Conservation (phyloP, 805 yeast genomes). For the Wickerhamiella cacticola region DNA sequence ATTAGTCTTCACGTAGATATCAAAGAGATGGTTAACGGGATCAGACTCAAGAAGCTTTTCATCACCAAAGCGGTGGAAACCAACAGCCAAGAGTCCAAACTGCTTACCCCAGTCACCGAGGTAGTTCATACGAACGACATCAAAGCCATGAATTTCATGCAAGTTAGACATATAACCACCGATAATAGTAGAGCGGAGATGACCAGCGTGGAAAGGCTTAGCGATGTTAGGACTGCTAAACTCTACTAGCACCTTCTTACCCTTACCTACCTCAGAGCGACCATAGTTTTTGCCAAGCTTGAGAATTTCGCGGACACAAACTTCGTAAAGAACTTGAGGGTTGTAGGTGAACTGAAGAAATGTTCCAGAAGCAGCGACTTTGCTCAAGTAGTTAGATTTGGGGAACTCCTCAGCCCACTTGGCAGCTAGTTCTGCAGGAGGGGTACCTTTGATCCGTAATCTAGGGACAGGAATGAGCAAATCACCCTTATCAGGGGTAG, state of each 20-base stretch:
- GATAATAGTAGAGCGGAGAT: slow-evolving; percentile 90
- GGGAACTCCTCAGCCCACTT: slow-evolving; percentile 76
- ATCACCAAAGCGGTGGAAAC: slow-evolving; percentile 73
- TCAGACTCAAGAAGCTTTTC: slow-evolving; percentile 58
- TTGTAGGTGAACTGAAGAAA: slow-evolving; percentile 82
- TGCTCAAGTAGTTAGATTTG: slow-evolving; percentile 51
- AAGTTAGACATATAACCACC: slow-evolving; percentile 90
- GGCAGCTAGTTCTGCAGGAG: slow-evolving; percentile 56
- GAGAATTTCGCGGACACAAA: slow-evolving; percentile 60
- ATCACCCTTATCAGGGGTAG: slow-evolving; percentile 82
- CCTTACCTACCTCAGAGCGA: slow-evolving; percentile 55
- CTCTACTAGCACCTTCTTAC: slow-evolving; percentile 66
- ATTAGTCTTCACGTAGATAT: slow-evolving; percentile 82
- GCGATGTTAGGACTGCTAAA: slow-evolving; percentile 98
- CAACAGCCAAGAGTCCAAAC: slow-evolving; percentile 90
- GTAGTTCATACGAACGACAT: slow-evolving; percentile 85
- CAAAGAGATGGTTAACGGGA: slow-evolving; percentile 90
- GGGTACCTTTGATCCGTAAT: slow-evolving; percentile 68
- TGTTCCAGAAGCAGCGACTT: slow-evolving; percentile 75
- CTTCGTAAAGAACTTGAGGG: slow-evolving; percentile 49
- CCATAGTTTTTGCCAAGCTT: slow-evolving; percentile 55
- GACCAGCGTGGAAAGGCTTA: slow-evolving; percentile 99
- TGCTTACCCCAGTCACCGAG: slow-evolving; percentile 99
- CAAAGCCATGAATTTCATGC: slow-evolving; percentile 84
- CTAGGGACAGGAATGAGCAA: slow-evolving; percentile 86